Conservation (phyloP, 345 rosid species). For the Gossypium anomalum region DNA sequence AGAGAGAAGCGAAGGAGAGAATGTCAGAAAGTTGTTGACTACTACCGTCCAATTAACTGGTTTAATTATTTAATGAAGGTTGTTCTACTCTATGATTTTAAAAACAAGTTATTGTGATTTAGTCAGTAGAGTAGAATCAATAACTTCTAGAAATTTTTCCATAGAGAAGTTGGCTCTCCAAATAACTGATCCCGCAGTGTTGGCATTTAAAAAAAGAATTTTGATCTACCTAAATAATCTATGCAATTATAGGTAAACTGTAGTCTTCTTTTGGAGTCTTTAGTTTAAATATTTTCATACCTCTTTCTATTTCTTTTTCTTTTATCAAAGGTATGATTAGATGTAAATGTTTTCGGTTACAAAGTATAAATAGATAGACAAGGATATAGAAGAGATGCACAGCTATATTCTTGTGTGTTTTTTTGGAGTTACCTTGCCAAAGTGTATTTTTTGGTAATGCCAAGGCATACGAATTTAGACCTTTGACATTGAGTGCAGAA, state of each 20-base stretch:
- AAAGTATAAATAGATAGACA: background rate
- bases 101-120: background rate
- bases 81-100: background rate
- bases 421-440: background rate
- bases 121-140: background rate
- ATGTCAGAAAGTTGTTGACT: background rate
- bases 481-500: background rate
- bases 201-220: background rate
- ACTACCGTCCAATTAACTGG: background rate
- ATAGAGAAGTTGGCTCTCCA: background rate
- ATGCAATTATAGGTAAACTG: background rate
- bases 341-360: background rate
- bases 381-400: background rate
- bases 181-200: background rate
- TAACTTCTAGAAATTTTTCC: background rate
- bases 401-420: background rate
- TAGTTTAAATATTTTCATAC: background rate
- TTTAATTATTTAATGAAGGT: background rate
- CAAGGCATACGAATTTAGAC: background rate
- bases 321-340: background rate
- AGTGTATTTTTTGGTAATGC: background rate
- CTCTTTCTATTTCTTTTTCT: background rate
- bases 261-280: background rate
- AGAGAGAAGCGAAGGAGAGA: background rate
- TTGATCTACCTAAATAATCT: background rate